Percentiles rank a stretch among this genome's conserved stretches.
phyloP scores from a whole-genome alignment of 257 asterid genomes.

The Solanum etuberosum region DNA sequence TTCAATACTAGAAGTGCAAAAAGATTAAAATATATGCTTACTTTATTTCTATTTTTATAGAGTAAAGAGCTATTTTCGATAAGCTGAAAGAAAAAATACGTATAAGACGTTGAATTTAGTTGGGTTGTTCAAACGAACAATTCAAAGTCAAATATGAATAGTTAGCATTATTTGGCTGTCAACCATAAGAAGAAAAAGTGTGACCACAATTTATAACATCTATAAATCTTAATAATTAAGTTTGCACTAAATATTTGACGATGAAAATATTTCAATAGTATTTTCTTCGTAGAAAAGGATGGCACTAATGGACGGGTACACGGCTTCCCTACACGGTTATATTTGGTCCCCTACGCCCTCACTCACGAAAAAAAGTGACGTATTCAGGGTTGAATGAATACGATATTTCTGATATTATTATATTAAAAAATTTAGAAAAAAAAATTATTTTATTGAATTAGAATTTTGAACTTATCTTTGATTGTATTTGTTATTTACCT shows the following conservation, averaged over 20 bases:
- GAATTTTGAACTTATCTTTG: not conserved
- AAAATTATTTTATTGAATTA: too few relatives aligned
- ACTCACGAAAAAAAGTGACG: not conserved
- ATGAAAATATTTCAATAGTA: not conserved
- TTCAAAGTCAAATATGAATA: not conserved
- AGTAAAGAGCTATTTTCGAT: not conserved
- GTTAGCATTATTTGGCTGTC: not conserved
- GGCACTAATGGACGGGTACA: not conserved
- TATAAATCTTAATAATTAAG: not conserved
- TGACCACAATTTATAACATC: not conserved
- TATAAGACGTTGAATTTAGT: not conserved
- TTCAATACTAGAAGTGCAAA: too few relatives aligned
- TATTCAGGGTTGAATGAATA: not conserved
- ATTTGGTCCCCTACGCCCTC: not conserved
- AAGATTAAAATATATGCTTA: fast-evolving
- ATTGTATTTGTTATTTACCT: not conserved
- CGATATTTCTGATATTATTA: too few relatives aligned
- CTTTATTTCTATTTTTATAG: too few relatives aligned
- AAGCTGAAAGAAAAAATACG: not conserved
- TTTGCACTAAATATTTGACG: not conserved
- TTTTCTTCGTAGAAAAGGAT: not conserved
- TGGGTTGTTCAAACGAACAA: not conserved
- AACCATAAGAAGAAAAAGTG: not conserved
- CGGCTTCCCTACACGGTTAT: not conserved
- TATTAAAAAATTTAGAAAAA: too few relatives aligned